Evolutionary conservation across 148 eudicot species (phyloP).

Genomic region (Nepenthes mirabilis): DNA sequence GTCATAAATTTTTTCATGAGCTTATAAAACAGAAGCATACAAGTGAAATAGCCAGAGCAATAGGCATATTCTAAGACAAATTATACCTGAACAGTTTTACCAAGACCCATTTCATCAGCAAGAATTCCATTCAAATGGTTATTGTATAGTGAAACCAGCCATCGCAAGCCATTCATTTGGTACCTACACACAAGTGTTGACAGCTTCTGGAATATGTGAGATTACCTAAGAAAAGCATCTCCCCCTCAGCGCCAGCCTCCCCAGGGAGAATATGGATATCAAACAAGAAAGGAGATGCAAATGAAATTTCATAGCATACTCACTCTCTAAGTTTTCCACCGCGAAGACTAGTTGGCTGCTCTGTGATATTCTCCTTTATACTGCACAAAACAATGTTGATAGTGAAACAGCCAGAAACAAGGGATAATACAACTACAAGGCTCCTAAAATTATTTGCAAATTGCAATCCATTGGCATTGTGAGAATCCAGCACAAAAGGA

Average conservation of each 20-base stretch:
- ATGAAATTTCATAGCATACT: conserved; percentile 16
- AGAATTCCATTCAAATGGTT: conserved; percentile 97
- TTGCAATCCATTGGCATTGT: no score
- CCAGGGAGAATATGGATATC: background rate
- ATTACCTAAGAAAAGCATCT: background rate
- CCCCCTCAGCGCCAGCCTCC: background rate
- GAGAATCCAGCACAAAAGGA: no score
- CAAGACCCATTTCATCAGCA: conserved; percentile 99
- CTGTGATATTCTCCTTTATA: conserved; percentile 76
- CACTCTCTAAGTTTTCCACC: conserved; percentile 96
- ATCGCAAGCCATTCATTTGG: conserved; percentile 96
- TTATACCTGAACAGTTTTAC: conserved; percentile 95
- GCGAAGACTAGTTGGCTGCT: conserved; percentile 64
- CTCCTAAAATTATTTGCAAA: no score
- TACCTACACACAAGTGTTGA: conserved; percentile 32
- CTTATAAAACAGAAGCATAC: background rate
- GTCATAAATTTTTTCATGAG: conserved; percentile 3
- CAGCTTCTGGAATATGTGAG: background rate
- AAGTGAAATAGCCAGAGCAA: background rate
- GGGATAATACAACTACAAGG: background rate
- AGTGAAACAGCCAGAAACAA: conserved; percentile 5
- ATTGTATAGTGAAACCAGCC: conserved; percentile 94
- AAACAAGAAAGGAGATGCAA: background rate
- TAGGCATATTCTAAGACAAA: background rate
- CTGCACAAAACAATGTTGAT: conserved; percentile 31